Evolutionary conservation across 2,329 filamentous ascomycete genomes (phyloP), one percentile per base, ranked within the genome.

Genomic region (Hypocrella siamensis): DNA sequence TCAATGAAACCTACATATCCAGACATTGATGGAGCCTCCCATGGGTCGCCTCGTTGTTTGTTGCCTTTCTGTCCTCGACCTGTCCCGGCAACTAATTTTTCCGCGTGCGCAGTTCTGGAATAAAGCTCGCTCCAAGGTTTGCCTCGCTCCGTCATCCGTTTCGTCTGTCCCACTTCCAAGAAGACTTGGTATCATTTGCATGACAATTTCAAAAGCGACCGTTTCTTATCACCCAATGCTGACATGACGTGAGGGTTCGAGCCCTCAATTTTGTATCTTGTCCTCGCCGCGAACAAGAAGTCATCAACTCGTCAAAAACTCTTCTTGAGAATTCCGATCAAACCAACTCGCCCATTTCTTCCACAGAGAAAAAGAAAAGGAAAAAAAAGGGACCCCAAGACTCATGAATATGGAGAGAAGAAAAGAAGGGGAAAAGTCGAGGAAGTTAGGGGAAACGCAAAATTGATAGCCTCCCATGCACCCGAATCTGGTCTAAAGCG

Each of bases 401-500:
- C 26, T 15, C 8, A 33, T 26, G 29, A 27, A 28, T 17, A 18
- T 28, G 10, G 21, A 25, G n/a, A 26, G 17, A 30, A 21, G 21
- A 24, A 32, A 26, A 14, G 8, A 22, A 14, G 12, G 25, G 25
- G 15, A 26, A 11, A 14, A 26, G 12, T 6, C 12, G 21, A 8
- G 21, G 21, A 22, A 12, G 21, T 7, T 22, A 27, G 17, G 14
- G n/a, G 27, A 27, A 54, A 56, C 58, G n/a, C n/a, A 58, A 49
- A 40, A 48, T 43, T 46, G 44, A 40, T 43, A 57, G 58, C 56
- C 57, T 56, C 61, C 53, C 58, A 63, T 65, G 61, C 60, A 63
- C 50, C 52, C 53, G 58, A 55, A 59, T 54, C 47, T 60, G 56
- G 56, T 64, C 61, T 61, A 60, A 57, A 57, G 57, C 43, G 46